These are phyloP conservation scores for Polygonum aviculare DNA, from an alignment of 148 eudicot species.

Conservation along the genomic window DNA sequence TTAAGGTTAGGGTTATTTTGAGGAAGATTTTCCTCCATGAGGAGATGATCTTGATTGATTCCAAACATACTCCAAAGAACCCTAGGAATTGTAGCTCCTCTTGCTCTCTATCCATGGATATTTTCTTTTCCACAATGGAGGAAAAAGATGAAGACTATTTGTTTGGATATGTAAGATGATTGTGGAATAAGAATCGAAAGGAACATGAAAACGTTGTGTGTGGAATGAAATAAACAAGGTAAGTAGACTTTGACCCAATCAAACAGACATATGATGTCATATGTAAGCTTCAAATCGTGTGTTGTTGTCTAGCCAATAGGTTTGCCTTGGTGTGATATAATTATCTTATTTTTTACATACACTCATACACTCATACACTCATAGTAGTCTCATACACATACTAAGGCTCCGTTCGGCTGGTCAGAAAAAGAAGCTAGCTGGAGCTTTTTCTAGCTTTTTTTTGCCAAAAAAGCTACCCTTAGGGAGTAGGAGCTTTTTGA, in stretches of 20 bases:
- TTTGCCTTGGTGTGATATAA: too few species aligned
- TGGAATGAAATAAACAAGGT: not conserved
- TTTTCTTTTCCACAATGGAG: not conserved
- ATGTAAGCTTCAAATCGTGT: not conserved
- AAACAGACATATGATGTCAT: not conserved
- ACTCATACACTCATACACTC: too few species aligned
- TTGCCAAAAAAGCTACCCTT: too few species aligned
- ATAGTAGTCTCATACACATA: too few species aligned
- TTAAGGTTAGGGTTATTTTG: conserved; percentile 26
- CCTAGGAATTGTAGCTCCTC: conserved; percentile 45
- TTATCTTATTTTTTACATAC: too few species aligned
- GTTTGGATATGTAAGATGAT: not conserved
- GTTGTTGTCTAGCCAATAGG: not conserved
- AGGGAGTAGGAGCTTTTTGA: too few species aligned
- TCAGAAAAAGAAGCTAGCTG: too few species aligned
- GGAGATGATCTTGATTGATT: conserved; percentile 23
- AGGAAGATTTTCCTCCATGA: conserved; percentile 19
- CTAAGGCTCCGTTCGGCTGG: too few species aligned
- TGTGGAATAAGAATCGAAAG: not conserved
- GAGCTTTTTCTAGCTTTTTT: too few species aligned
- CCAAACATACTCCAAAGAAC: conserved; percentile 35
- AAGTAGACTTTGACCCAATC: not conserved
- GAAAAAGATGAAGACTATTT: not conserved
- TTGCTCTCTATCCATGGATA: conserved; percentile 35
- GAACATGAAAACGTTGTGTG: not conserved